phyloP scores from a whole-genome alignment of 352 stramenopile species.

The Phytophthora pseudosyringae region DNA sequence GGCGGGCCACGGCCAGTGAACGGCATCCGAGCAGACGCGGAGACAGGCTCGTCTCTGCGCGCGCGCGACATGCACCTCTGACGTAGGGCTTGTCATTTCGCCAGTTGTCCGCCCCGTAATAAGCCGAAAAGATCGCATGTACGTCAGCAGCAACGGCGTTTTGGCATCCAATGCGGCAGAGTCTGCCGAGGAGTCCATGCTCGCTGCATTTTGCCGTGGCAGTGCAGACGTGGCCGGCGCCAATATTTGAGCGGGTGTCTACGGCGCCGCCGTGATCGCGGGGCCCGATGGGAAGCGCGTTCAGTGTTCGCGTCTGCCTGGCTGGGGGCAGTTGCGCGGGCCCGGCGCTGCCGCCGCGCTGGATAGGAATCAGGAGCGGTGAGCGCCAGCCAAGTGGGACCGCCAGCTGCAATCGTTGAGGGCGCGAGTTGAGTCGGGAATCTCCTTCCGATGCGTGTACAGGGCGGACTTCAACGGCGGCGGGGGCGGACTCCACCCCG shows the following conservation, averaged over 20 bases:
- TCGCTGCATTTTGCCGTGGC: neutral
- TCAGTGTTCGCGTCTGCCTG: constrained; percentile 25
- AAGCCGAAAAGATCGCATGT: constrained; percentile 4
- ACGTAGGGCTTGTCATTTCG: constrained; percentile 45
- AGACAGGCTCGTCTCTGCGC: neutral
- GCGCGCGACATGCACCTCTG: constrained; percentile 40
- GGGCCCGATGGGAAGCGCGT: constrained; percentile 11
- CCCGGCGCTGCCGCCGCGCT: constrained; percentile 20
- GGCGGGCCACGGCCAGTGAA: neutral
- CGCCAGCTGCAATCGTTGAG: constrained; percentile 15
- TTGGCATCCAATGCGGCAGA: neutral
- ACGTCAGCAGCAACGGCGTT: constrained; percentile 1
- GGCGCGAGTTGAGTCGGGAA: constrained; percentile 2
- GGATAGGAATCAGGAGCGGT: constrained; percentile 28
- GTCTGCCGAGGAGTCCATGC: neutral
- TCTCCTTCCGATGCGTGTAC: neutral
- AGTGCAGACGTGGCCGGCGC: constrained; percentile 1
- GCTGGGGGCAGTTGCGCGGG: constrained; percentile 19
- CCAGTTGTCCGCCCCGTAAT: constrained; percentile 8
- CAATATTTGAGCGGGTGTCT: constrained; percentile 24
- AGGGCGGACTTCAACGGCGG: constrained; percentile 23
- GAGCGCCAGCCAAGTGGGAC: constrained; percentile 33
- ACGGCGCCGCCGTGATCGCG: neutral
- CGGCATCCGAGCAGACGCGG: constrained; percentile 24
- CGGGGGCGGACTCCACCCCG: constrained; percentile 9